Conservation (phyloP, 768 basidiomycete genomes). For the Trametes punicea region DNA sequence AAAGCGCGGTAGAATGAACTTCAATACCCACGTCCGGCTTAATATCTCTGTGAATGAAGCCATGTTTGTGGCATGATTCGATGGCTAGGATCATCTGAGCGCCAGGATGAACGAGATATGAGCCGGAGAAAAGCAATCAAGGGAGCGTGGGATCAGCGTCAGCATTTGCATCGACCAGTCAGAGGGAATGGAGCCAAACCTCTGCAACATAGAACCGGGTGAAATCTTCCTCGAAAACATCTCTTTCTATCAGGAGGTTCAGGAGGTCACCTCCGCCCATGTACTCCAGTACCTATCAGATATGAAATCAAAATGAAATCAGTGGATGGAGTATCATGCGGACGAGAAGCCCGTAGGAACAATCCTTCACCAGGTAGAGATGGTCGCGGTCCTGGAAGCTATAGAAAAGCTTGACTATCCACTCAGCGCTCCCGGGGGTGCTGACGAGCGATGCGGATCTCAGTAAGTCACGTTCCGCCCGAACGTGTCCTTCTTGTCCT, state of each 20-base stretch:
- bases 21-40: slow-evolving; percentile 75
- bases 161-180: slow-evolving; percentile 23
- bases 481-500: slow-evolving; percentile 96
- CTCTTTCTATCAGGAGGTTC: slow-evolving; percentile 90
- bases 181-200: slow-evolving; percentile 43
- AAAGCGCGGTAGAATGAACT: slow-evolving; percentile 1
- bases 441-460: slow-evolving; percentile 83
- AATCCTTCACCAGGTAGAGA: slow-evolving; percentile 77
- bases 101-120: not conserved
- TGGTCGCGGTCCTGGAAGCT: slow-evolving; percentile 95
- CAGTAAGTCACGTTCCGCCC: slow-evolving; percentile 91
- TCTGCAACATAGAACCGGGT: slow-evolving; percentile 94
- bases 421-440: slow-evolving; percentile 74
- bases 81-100: slow-evolving; percentile 88
- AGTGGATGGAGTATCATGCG: slow-evolving; percentile 25
- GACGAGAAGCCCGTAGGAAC: slow-evolving; percentile 18
- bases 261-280: slow-evolving; percentile 97
- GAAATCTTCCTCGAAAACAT: slow-evolving; percentile 88
- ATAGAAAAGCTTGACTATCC: slow-evolving; percentile 93
- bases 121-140: not conserved
- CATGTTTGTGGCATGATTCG: slow-evolving; percentile 88
- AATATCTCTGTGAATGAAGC: slow-evolving; percentile 98
- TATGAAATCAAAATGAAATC: slow-evolving; percentile 60
- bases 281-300: slow-evolving; percentile 78
- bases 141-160: not conserved